Evolutionary conservation across 306 rosid genomes (phyloP).

Genomic region (Ochetophila trinervis): DNA sequence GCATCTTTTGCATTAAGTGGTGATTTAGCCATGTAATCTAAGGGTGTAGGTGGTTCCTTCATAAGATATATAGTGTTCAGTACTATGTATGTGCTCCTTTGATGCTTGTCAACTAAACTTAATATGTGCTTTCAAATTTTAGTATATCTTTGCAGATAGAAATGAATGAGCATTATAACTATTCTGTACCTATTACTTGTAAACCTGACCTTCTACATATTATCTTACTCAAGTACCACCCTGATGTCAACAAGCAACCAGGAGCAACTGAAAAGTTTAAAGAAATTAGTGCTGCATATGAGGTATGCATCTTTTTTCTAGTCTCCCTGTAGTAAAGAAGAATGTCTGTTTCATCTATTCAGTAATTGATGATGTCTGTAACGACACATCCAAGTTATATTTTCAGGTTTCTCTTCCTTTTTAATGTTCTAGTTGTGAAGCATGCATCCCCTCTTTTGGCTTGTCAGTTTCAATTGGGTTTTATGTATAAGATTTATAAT

Average conservation of each 20-base stretch:
- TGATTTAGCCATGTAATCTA: too few species aligned
- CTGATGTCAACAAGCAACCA: slow-evolving; percentile 96
- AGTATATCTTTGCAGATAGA: not conserved
- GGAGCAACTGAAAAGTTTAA: slow-evolving; percentile 93
- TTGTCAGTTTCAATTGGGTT: not conserved
- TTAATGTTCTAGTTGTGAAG: too few species aligned
- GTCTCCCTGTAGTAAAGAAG: not conserved
- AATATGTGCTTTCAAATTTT: too few species aligned
- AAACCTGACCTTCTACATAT: slow-evolving; percentile 26
- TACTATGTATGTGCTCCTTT: not conserved
- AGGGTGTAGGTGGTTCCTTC: too few species aligned
- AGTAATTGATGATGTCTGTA: slow-evolving; percentile 3
- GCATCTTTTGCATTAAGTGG: too few species aligned
- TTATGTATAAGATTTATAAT: not conserved
- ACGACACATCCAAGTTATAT: not conserved
- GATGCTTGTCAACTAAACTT: slow-evolving; percentile 2
- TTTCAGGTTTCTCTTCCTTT: not conserved
- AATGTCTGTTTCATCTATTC: not conserved
- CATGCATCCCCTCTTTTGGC: too few species aligned
- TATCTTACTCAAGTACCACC: slow-evolving; percentile 64
- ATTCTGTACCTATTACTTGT: not conserved
- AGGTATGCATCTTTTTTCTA: slow-evolving; percentile 44
- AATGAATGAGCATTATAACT: not conserved
- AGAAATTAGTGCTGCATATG: slow-evolving; percentile 94
- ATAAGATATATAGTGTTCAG: not conserved